Conservation (phyloP, 2,329 filamentous ascomycete genomes). For the Claviceps sp. region DNA sequence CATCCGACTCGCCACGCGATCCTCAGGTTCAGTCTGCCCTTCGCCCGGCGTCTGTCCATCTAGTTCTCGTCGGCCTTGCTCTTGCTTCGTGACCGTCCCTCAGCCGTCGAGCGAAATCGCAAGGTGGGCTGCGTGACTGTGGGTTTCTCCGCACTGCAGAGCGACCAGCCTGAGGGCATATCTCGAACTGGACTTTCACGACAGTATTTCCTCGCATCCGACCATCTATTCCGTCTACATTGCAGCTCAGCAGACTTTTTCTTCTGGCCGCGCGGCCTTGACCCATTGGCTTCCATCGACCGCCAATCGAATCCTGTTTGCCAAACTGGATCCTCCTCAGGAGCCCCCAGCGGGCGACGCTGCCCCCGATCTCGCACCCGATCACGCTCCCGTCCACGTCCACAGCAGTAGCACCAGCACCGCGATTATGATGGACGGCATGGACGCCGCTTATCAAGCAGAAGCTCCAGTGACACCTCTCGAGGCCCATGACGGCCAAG, state of each 20-base stretch:
- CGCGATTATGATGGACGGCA: slow-evolving; percentile 25
- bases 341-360: slow-evolving; percentile 14
- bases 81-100: too few species aligned
- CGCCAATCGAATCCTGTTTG: slow-evolving; percentile 6
- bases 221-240: too few species aligned
- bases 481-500: background rate
- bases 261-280: slow-evolving; percentile 3
- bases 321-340: slow-evolving; percentile 40
- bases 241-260: background rate
- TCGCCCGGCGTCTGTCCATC: too few species aligned
- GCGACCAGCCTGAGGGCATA: too few species aligned
- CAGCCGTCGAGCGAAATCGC: too few species aligned
- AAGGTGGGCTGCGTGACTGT: too few species aligned
- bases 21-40: too few species aligned
- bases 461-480: background rate
- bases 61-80: too few species aligned
- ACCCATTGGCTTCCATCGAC: slow-evolving; percentile 2
- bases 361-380: slow-evolving; percentile 8
- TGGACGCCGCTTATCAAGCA: slow-evolving; percentile 29
- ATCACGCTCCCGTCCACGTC: background rate
- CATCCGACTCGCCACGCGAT: too few species aligned
- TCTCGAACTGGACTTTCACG: too few species aligned
- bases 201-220: too few species aligned
- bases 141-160: too few species aligned
- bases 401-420: slow-evolving; percentile 22